phyloP scores from a whole-genome alignment of 306 rosid species.

The Dryas drummondii region DNA sequence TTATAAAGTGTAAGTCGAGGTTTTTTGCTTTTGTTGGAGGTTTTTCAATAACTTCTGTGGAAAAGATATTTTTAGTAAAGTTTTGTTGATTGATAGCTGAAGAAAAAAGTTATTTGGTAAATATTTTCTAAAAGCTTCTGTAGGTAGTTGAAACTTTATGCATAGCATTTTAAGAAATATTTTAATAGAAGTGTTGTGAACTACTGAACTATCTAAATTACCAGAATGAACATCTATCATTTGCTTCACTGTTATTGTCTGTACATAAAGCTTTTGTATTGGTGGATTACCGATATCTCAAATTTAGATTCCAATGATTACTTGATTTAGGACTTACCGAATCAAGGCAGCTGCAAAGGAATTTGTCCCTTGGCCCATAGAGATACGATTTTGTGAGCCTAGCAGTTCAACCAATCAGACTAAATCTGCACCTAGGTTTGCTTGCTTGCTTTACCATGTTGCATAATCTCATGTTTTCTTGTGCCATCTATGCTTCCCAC shows the following conservation, averaged over 20 bases:
- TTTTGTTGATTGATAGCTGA: not conserved
- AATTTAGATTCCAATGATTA: conserved; percentile 6
- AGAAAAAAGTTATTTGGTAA: not conserved
- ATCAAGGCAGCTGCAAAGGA: conserved; percentile 68
- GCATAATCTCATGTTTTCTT: conserved; percentile 23
- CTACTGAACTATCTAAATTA: not conserved
- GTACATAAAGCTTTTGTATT: not conserved
- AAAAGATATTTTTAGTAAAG: no score
- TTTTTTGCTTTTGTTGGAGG: not conserved
- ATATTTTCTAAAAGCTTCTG: not conserved
- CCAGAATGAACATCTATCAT: not conserved
- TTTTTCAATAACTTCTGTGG: not conserved
- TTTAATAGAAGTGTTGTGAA: not conserved
- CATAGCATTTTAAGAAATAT: not conserved
- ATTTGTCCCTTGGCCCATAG: conserved; percentile 95
- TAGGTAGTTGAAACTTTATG: not conserved
- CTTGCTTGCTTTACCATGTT: conserved; percentile 25
- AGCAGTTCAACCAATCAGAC: conserved; percentile 67
- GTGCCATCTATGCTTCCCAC: conserved; percentile 8
- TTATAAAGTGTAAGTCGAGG: not conserved
- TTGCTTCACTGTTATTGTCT: not conserved
- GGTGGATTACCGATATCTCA: not conserved
- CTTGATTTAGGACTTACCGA: conserved; percentile 75
- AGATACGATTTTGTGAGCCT: conserved; percentile 93
- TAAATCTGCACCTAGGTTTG: conserved; percentile 85